Evolutionary conservation across 495 filamentous ascomycete genomes (phyloP).

Genomic region (Lophiotrema nucula): DNA sequence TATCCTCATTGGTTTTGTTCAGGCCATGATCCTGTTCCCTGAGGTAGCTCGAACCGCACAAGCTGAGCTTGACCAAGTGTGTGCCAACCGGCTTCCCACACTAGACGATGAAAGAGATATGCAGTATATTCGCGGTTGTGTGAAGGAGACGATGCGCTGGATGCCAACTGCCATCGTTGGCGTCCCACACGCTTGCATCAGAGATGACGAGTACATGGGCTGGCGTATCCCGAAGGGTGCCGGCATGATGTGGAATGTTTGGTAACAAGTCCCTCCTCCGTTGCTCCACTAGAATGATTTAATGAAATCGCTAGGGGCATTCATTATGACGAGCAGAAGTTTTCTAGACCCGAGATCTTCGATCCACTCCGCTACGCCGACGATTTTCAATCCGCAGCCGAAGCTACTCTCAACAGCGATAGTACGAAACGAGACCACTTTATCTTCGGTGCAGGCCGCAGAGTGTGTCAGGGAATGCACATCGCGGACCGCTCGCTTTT

Average conservation of each 20-base stretch:
- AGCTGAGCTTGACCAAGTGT: conserved; percentile 33
- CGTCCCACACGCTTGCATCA: conserved; percentile 3
- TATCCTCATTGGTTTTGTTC: conserved; percentile 29
- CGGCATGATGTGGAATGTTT: conserved; percentile 40
- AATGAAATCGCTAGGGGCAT: no score
- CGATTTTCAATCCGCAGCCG: conserved; percentile 4
- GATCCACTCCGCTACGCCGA: conserved; percentile 56
- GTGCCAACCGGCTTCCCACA: conserved; percentile 16
- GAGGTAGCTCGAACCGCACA: conserved; percentile 25
- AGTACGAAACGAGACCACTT: conserved; percentile 13
- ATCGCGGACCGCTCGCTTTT: conserved; percentile 23
- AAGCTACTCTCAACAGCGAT: conserved; percentile 2
- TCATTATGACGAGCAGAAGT: conserved; percentile 49
- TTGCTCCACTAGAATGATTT: no score
- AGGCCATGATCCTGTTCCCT: conserved; percentile 35
- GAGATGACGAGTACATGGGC: conserved; percentile 28
- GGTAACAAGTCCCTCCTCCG: no score
- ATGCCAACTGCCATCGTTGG: conserved; percentile 6
- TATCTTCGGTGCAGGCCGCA: conserved; percentile 21
- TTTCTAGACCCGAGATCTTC: conserved; percentile 55
- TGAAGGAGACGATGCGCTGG: conserved; percentile 27
- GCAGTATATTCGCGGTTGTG: conserved; percentile 21
- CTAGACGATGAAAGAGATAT: conserved; percentile 14
- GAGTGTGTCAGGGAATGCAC: conserved; percentile 27
- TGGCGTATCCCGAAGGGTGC: conserved; percentile 26